Percentiles rank a stretch among this genome's conserved stretches.
These are phyloP conservation scores for Talaromyces amestolkiae DNA, from an alignment of 2,329 filamentous ascomycete species.

Conservation along the genomic window DNA sequence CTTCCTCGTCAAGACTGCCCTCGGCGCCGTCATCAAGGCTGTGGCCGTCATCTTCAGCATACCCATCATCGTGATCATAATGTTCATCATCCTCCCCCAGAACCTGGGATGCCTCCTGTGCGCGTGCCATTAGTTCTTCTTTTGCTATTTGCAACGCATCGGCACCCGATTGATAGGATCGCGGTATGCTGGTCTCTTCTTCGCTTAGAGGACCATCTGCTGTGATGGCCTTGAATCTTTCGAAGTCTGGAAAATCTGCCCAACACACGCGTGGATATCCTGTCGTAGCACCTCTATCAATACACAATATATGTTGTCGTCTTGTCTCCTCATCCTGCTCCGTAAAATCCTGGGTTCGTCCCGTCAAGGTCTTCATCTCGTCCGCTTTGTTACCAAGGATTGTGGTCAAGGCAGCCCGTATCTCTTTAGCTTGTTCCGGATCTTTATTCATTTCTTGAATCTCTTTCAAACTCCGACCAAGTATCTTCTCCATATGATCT, in stretches of 20 bases:
- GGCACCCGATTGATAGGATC: constrained; percentile 48
- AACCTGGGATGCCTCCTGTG: constrained; percentile 46
- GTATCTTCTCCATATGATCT: constrained; percentile 48
- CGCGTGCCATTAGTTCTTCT: constrained; percentile 50
- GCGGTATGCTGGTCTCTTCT: constrained; percentile 48
- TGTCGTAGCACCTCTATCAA: constrained; percentile 41
- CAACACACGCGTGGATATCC: constrained; percentile 43
- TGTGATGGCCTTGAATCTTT: constrained; percentile 40
- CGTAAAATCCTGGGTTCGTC: constrained; percentile 37
- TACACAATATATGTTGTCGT: constrained; percentile 43
- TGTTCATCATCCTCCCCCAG: constrained; percentile 41
- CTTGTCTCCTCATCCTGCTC: constrained; percentile 37
- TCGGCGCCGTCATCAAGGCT: constrained; percentile 42
- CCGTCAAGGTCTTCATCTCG: constrained; percentile 44
- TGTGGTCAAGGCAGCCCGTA: constrained; percentile 43
- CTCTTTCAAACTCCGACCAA: constrained; percentile 43
- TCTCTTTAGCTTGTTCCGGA: constrained; percentile 45
- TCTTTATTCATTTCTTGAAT: constrained; percentile 48
- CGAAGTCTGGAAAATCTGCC: constrained; percentile 45
- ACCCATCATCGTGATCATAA: constrained; percentile 41
- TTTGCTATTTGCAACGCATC: constrained; percentile 53
- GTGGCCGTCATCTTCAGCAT: constrained; percentile 42
- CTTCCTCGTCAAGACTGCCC: constrained; percentile 44
- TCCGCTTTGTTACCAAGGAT: constrained; percentile 46
- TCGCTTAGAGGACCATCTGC: constrained; percentile 42